Evolutionary conservation across 305 asterid genomes (phyloP), one percentile per base, ranked within the genome.

Genomic region (Fraxinus baroniana): DNA sequence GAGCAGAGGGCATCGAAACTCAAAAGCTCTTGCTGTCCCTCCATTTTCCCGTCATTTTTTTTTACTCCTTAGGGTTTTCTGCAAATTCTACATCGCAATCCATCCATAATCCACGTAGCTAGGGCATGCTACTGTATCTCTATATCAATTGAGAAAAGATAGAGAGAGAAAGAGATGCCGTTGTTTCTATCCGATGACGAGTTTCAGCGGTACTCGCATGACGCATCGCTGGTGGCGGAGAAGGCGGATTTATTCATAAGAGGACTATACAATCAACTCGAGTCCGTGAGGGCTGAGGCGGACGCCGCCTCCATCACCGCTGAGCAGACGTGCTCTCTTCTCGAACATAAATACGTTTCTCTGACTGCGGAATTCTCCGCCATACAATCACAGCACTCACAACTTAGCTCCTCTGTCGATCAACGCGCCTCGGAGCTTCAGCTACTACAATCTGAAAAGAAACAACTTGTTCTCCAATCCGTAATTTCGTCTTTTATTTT

Each of bases 281-380:
- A 94, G 76, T 91, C 93, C 36, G 93, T 91, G 72, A 93, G 87
- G 87, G 98, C 99, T 35, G 93, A 96, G 87, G 91, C 97, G 0
- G 98, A 92, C 79, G 98, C 98, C 46, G 89, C 97, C 24, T 89
- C 97, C 26, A 92, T 96, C 81, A 93, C 98, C 52, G 95, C 95
- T 41, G 99, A 96, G 81, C 99, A 96, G 79, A 91, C 94, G 0
- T 93, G 98, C 88, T 88, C 95, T 35, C 87, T 92, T 32, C 92
- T 93, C 73, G 98, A 96, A 44, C 98, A 96, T 85, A 94, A 92
- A 78, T 92, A 91, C 86, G 91, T 89, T 30, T 85, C 97, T 10
- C 94, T 93, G 78, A 81, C 90, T 12, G 84, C 87, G 15, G 98
- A 96, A 18, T 85, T 85, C 84, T 78, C 91, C 20, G 77, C 86